Base-by-base conservation (phyloP, 768 basidiomycete species). In the Leucocoprinus sp. region DNA sequence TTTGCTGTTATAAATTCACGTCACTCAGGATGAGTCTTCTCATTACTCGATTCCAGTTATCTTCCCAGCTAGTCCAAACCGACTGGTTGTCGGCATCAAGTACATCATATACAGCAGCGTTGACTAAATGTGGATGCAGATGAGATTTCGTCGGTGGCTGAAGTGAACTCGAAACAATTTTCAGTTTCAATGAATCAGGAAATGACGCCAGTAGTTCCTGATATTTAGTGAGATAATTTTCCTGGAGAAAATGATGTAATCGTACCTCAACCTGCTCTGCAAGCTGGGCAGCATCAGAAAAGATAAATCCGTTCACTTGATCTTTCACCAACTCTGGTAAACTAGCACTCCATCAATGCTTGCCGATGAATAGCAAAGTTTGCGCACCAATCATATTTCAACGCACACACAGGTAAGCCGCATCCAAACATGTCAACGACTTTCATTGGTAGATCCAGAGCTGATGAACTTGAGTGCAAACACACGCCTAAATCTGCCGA, bases 341-440 rank as follows among this genome's bases (percentile, higher is more conserved):
- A 60, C 93, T 95, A n/a, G 5, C 26, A 8, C 39, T 2, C 50
- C 26, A 8, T 27, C 9, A 48, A 18, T 15, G 37, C 37, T 45
- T 51, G 24, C 41, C 36, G 15, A 34, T 23, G 14, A 7, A 28
- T 28, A n/a, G 35, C 12, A 33, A 15, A 28, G 23, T 23, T 22
- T 9, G 54, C 77, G n/a, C 50, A 93, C 93, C 90, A 95, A 33
- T 71, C 65, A 57, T 95, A 99, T 39, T 82, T 72, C 2, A 92
- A 71, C 0, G 96, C 93, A 50, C 93, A 86, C 6, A 97, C 96
- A 0, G 95, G 95, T 45, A 98, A 69, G 4, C 84, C 84, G 54
- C 93, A 97, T 3, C 96, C 96, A 66, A 98, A 97, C 95, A 98
- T 97, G 61, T 99, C 96, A 5, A 99, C 92, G 4, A 99, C 81